Evolutionary conservation across 176 grass and related monocot species (phyloP), one percentile per base, ranked within the genome.

Genomic region (Pontederia crassipes): DNA sequence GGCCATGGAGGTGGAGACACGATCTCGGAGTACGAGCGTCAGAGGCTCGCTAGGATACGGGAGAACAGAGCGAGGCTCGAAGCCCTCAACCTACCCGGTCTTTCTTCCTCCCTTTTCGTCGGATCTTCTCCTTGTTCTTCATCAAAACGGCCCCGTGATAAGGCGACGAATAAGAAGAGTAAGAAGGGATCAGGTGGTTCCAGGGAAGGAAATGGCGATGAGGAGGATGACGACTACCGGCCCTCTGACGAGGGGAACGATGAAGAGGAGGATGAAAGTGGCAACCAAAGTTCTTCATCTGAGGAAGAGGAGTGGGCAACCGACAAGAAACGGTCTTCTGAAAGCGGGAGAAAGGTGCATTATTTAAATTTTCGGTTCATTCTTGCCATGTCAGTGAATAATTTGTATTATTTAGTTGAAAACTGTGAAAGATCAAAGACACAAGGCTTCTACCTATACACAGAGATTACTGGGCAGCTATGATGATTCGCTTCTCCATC

Each of bases 51-150:
- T 54, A 70, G 81, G 61, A 90, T 96, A 67, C 76, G 70, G 8
- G 92, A 90, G 75, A 96, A 96, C 66, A 64, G 74, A 81, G 86
- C 75, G 62, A 73, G 75, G 4, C 52, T 96, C 55, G 62, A 96
- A 69, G 83, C 77, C 48, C 83, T 96, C 29, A 81, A 81, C 28
- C 71, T 96, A 45, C 75, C 69, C 65, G 45, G 46, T 20, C 81
- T 96, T 63, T 72, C 75, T 17, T 74, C 87, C 24, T 85, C 75
- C 49, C 64, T 77, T 11, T 68, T 74, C 18, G 58, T 62, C 28
- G 32, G 32, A 7, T 40, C 32, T 40, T 66, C 70, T 66, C 51
- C 73, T 58, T 67, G 59, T 24, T 40, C 62, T 0, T 49, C 49
- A 16, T 62, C 70, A 26, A 14, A 60, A 57, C 57, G 14, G 10